phyloP scores from a whole-genome alignment of 306 rosid genomes.

The Cucurbita pepo region DNA sequence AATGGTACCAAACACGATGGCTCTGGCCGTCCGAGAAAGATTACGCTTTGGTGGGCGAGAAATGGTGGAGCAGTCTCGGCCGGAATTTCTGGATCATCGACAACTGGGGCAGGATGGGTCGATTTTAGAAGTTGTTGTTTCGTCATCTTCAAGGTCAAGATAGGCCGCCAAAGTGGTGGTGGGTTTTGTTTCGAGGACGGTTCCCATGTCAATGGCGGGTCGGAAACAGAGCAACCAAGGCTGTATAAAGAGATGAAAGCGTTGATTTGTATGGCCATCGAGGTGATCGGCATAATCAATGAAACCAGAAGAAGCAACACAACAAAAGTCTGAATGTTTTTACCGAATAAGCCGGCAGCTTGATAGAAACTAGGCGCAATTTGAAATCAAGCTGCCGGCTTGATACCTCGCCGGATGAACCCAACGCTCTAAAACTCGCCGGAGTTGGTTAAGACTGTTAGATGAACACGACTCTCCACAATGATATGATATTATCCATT shows the following conservation, averaged over 20 bases:
- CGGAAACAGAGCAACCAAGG: slow-evolving; percentile 44
- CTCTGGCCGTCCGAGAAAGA: slow-evolving; percentile 30
- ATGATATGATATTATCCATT: too few species aligned
- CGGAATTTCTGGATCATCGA: slow-evolving; percentile 5
- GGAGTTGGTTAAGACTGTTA: too few species aligned
- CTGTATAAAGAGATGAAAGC: background rate
- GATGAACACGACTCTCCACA: too few species aligned
- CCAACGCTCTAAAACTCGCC: too few species aligned
- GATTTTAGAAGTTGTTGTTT: background rate
- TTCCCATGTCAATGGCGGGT: slow-evolving; percentile 37
- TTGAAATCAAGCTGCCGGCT: too few species aligned
- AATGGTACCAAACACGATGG: slow-evolving; percentile 29
- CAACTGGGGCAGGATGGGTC: slow-evolving; percentile 4
- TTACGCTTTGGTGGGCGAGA: slow-evolving; percentile 17
- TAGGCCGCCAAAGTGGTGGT: slow-evolving; percentile 14
- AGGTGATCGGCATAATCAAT: background rate
- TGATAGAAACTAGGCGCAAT: background rate
- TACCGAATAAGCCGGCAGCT: background rate
- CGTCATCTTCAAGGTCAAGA: slow-evolving; percentile 1
- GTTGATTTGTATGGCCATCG: background rate
- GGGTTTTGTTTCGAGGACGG: slow-evolving; percentile 18
- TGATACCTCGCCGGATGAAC: too few species aligned
- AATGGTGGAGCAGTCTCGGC: background rate
- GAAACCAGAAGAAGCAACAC: background rate
- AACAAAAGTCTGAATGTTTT: background rate